Base-by-base conservation (phyloP, 306 rosid species). In the Vigna angularis region DNA sequence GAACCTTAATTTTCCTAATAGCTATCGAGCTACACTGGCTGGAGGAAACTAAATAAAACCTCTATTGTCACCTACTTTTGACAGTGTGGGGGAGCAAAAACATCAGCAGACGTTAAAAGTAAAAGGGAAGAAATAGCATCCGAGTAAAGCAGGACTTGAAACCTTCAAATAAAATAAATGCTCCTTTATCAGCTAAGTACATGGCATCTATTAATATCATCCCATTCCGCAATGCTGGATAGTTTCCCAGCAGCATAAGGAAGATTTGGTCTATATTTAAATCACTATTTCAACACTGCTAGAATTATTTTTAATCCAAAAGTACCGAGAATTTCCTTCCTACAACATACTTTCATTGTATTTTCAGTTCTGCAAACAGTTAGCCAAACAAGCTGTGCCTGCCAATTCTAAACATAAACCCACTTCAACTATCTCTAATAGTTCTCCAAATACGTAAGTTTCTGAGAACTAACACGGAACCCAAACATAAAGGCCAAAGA, bases 231-330 rank as follows among this genome's bases (percentile, higher is more conserved):
- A 22, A 16, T 9, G 64, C 53, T 22, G 11, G 26, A 63, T 44
- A 30, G 53, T 26, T 65, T 36, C 51, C 40, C 20, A 72, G 49
- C 83, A 72, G 74, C 50, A 64, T 26, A 12, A 28, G 36, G 3
- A 40, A 40, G 45, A 40, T 40, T 9, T 2, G 34, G 34, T 3
- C 34, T 40, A 7, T 49, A 15, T 44, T 9, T 44, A 2, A 13
- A 44, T 2, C 4, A 44, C 49, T 44, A 10, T 44, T 44, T 44
- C 49, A 10, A 44, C 15, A 44, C 49, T 9, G 9, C 14, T 11
- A 44, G 13, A 10, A 44, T 44, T 44, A 44, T 11, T 44, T 44
- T 44, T 44, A 44, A 44, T 4, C 15, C 49, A 44, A 45, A 45
- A 45, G 50, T 45, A 45, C 12, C 50, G 0, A 45, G 16, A 45